A percentile compares a stretch with the other conserved stretches of the same genome.
phyloP scores from a whole-genome alignment of 1,284 basidiomycete genomes.

The Schizopora paradoxa region DNA sequence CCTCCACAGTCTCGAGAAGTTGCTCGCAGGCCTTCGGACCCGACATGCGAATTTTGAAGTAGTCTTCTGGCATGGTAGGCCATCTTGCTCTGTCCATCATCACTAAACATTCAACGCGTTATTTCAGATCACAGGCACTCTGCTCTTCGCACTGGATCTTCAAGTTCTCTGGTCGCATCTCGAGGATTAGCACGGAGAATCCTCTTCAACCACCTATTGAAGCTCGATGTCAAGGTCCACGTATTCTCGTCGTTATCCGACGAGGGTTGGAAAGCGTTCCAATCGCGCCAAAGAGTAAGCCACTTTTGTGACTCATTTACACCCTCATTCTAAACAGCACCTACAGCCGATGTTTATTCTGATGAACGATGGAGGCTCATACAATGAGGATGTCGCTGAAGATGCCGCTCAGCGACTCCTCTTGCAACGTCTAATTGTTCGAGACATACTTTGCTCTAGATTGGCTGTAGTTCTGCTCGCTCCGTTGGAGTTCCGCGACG shows the following conservation, averaged over 20 bases:
- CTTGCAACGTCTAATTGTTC: conserved; percentile 45
- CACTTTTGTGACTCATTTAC: neutral
- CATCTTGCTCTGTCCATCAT: neutral
- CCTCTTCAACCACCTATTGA: conserved; percentile 44
- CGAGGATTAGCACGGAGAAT: conserved; percentile 46
- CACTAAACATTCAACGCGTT: neutral
- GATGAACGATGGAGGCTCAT: conserved; percentile 50
- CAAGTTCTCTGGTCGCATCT: conserved; percentile 37
- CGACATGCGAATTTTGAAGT: conserved; percentile 57
- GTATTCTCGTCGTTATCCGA: conserved; percentile 42
- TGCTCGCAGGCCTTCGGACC: conserved; percentile 42
- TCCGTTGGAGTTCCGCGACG: conserved; percentile 52
- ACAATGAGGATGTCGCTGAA: too few species aligned
- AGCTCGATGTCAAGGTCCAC: conserved; percentile 37
- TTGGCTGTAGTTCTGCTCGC: conserved; percentile 48
- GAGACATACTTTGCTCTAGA: conserved; percentile 40
- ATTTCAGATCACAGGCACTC: conserved; percentile 37
- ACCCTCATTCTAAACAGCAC: too few species aligned
- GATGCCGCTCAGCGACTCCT: conserved; percentile 32
- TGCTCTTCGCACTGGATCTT: conserved; percentile 34
- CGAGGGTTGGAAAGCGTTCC: conserved; percentile 47
- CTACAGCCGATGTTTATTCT: conserved; percentile 67
- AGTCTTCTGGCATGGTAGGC: conserved; percentile 55
- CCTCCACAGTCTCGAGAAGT: conserved; percentile 44
- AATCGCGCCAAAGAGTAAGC: neutral